These are phyloP conservation scores for Podospora pseudocomata DNA, from an alignment of 495 filamentous ascomycete species.

Conservation along the genomic window DNA sequence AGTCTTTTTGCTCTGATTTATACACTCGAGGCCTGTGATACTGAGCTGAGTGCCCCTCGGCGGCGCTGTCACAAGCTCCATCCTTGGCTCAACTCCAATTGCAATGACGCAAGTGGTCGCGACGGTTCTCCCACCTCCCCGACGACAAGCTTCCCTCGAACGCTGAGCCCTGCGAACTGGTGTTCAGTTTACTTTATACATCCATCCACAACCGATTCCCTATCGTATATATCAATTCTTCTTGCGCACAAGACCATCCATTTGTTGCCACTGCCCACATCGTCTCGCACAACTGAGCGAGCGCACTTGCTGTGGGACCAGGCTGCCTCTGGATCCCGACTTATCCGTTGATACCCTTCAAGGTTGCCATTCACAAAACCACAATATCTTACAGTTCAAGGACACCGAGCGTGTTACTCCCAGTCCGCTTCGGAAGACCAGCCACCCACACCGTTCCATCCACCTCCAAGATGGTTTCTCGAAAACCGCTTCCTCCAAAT, in stretches of 20 bases:
- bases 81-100: background rate
- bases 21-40: background rate
- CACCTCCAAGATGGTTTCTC: conserved; percentile 20
- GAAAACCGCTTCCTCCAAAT: conserved; percentile 40
- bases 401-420: background rate
- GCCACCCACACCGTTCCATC: background rate
- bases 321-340: background rate
- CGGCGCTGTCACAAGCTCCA: background rate
- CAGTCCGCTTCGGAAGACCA: background rate
- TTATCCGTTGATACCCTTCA: conserved; percentile 9
- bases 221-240: background rate
- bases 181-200: background rate
- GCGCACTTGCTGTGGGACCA: background rate
- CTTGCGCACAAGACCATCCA: background rate
- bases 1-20: background rate
- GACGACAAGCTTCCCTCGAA: background rate
- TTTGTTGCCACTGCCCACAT: background rate
- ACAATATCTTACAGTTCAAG: background rate
- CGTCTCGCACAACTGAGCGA: background rate
- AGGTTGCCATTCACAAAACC: conserved; percentile 2
- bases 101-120: conserved; percentile 27
- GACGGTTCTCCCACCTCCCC: conserved; percentile 10
- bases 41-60: background rate
- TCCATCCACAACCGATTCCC: background rate
- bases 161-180: background rate